A percentile compares a stretch with the other conserved stretches of the same genome.
Conservation (phyloP, 2,329 filamentous ascomycete species). For the Colletotrichum nymphaeae region DNA sequence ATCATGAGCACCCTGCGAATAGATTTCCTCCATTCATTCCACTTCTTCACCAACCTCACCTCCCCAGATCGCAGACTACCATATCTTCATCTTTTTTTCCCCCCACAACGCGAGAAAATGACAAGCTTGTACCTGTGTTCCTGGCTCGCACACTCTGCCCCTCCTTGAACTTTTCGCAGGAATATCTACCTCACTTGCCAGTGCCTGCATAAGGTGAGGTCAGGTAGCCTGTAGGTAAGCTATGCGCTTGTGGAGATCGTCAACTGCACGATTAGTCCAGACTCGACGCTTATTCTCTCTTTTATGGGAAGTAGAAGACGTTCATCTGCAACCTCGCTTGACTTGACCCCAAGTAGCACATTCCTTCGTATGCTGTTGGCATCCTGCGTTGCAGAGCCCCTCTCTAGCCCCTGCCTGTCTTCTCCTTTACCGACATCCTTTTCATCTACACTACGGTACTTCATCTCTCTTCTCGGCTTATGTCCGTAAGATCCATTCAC, state of each 20-base stretch:
- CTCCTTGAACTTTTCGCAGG: not conserved
- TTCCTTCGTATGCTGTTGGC: not conserved
- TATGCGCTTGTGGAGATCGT: not conserved
- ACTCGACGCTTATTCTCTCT: not conserved
- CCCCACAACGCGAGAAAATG: not conserved
- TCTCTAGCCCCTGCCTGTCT: not conserved
- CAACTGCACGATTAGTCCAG: not conserved
- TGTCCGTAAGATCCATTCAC: not conserved
- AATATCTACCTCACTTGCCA: not conserved
- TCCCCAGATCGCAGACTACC: not conserved
- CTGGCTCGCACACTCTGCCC: not conserved
- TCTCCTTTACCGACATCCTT: not conserved
- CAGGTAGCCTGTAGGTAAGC: too few relatives aligned
- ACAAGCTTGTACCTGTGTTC: not conserved
- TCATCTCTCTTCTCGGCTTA: not conserved
- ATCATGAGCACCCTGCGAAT: not conserved
- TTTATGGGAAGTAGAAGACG: not conserved
- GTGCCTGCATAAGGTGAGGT: not conserved
- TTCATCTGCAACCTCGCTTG: constrained; percentile 23
- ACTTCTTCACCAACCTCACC: not conserved
- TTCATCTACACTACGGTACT: not conserved
- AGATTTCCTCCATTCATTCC: not conserved
- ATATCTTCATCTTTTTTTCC: too few relatives aligned
- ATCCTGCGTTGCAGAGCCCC: not conserved
- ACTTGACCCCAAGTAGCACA: constrained; percentile 28